Base-by-base conservation (phyloP, 192 early-diverging fungal genomes). In the Podila verticillata region DNA sequence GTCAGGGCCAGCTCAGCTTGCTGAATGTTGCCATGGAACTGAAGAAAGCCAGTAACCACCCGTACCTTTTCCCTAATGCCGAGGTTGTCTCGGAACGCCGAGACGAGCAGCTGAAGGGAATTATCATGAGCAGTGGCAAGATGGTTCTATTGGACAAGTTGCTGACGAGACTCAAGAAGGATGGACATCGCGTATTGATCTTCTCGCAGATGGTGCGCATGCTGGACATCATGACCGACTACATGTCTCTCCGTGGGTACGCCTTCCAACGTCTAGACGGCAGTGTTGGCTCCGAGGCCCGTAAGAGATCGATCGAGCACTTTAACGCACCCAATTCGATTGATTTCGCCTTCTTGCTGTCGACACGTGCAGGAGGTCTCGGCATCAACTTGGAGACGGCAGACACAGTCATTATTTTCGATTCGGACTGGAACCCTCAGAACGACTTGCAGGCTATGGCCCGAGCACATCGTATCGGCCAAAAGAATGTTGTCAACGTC, bases 201-300 rank as follows among this genome's bases (percentile, higher is more conserved):
- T 99, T 99, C 75, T 98, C 96, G 20, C 98, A 99, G 77, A 94
- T 99, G 93, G 97, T 98, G 70, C 90, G 91, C 65, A 93, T 99
- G 93, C 86, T 99, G 68, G 96, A 99, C 73, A 98, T 99, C 75
- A 74, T 99, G 71, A 90, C 93, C 0, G 98, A 99, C 61, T 99
- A 99, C 85, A 81, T 99, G 83, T 85, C 87, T 7, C 84, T 96
- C 29, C 91, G 95, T 24, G 94, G 95, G 1, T 94, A 95, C 68
- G 89, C 91, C 13, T 95, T 93, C 81, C 98, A 99, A 84, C 89
- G 98, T 32, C 82, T 99, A 68, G 98, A 99, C 67, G 98, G 98
- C 0, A 93, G 93, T 44, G 92, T 96, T 60, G 86, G 87, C 8
- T 93, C 94, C 1, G 96, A 98, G 66, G 91, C 89, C n/a, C 89